Percentiles rank a stretch among this genome's conserved stretches.
Conservation (phyloP, 140 eudicot species). For the Oenanthe javanica region DNA sequence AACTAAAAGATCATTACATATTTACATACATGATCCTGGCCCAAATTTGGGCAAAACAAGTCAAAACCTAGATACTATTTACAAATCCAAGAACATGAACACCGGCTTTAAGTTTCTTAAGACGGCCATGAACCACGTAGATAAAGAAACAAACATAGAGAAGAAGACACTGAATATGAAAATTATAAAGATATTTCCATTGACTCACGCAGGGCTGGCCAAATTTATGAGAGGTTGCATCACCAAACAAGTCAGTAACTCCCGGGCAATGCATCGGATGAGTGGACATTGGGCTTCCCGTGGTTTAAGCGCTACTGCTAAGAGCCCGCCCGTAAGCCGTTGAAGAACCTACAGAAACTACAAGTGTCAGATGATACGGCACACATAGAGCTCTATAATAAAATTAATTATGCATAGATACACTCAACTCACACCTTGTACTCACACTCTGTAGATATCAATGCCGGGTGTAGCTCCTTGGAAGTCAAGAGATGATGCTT, state of each 20-base stretch:
- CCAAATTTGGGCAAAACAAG: neutral
- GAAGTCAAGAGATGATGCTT: conserved; percentile 82
- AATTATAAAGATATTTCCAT: neutral
- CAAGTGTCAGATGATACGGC: conserved; percentile 20
- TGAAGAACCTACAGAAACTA: conserved; percentile 58
- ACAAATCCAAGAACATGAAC: neutral
- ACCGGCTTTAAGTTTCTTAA: neutral
- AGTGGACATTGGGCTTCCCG: conserved; percentile 92
- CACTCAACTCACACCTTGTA: conserved; percentile 91
- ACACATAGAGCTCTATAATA: conserved; percentile 1
- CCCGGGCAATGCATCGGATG: conserved; percentile 84
- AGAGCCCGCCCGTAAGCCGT: conserved; percentile 69
- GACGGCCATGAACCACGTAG: neutral
- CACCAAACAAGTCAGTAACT: conserved; percentile 83
- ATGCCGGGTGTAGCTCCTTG: conserved; percentile 93
- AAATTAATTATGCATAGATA: conserved; percentile 18
- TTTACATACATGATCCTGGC: neutral
- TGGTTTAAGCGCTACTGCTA: conserved; percentile 79
- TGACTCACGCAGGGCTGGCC: conserved; percentile 82
- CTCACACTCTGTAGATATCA: conserved; percentile 92
- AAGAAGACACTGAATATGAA: neutral
- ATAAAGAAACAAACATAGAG: neutral
- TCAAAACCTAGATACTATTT: neutral
- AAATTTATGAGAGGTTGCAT: conserved; percentile 89
- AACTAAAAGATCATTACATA: neutral